Base-by-base conservation (phyloP, 2,329 filamentous ascomycete genomes). In the Fusarium goolgardi region DNA sequence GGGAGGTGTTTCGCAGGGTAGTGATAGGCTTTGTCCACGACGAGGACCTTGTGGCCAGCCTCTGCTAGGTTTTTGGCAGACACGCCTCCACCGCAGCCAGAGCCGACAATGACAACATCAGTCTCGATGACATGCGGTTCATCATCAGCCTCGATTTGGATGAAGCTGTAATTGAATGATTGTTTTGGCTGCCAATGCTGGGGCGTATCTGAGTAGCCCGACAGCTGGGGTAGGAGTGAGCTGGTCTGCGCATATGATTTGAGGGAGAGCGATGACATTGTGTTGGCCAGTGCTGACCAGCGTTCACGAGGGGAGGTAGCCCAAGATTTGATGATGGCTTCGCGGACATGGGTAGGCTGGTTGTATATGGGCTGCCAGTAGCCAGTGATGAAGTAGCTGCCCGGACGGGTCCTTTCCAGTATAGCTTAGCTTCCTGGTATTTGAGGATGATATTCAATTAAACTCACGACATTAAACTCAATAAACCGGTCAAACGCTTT, bases 101-200 rank as follows among this genome's bases (percentile, higher is more conserved):
- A 96, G 4, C 94, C 94, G 21, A 97, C 85, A 59, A 97, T 89
- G 40, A 97, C 88, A 1, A 97, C 88, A 76, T 97, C 95, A 0
- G 91, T 90, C 55, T 93, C 88, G 39, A 96, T 80, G 5, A 84
- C 83, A 65, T 89, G 87, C 0, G 87, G 81, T 6, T 73, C 68
- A n/a, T 71, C 67, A 8, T 74, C 76, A 4, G 73, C 54, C 4
- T 75, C 77, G 68, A 90, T 82, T 73, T 91, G 88, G 45, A 91
- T 73, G 70, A 92, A 92, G 1, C 82, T 76, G 73, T 86, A 92
- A 35, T 85, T 80, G 61, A 84, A 87, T 6, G 81, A 81, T 37
- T 83, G 79, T 4, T 81, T 84, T 1, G 85, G 80, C 46, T 79
- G 79, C 81, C 85, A 87, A 65, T 81, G 76, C 3, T 75, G 69